Evolutionary conservation across 2,329 filamentous ascomycete genomes (phyloP), one percentile per base, ranked within the genome.

Genomic region (Pestalotiopsis sp.): DNA sequence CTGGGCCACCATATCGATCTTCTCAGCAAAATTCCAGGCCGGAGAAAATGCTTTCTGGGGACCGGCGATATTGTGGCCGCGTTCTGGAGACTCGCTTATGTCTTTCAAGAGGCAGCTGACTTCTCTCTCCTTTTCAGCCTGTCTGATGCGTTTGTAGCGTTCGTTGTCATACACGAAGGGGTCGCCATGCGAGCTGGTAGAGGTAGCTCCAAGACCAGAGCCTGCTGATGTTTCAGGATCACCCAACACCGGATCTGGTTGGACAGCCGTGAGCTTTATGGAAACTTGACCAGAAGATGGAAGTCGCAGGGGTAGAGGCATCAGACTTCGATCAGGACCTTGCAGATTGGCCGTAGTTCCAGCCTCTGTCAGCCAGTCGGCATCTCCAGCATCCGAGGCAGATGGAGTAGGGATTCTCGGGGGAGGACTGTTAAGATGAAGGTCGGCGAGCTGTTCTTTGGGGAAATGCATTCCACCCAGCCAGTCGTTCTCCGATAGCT

Each of bases 131-230:
- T 78, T 79, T 1, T 78, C 75, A 4, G 79, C 74, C 7, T 79
- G 75, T 9, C 84, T 72, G 52, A 82, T 82, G 11, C 76, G 69
- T 14, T 76, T 78, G 70, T 83, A 83, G 1, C 75, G 70, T 9
- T 78, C 77, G 41, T 75, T 77, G 71, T 86, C 84, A 69, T 85
- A 86, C 62, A 78, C 78, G 75, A 86, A 87, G 0, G 82, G 84
- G 56, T 86, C 83, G 0, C 78, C 75, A 40, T 79, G 79, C 0
- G 80, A 82, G 5, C 77, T 80, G 31, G 78, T 79, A 3, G 75
- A 77, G 49, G 69, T 56, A 11, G 71, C 73, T 4, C 68, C 38
- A 40, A 40, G 13, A 14, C 59, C 59, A 62, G 59, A 62, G 41
- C 31, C 71, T 11, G 75, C 75, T 27, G 67, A 80, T 56, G 69